Conservation (phyloP, 2,329 filamentous ascomycete species). For the Alternaria angustiovoidea region DNA sequence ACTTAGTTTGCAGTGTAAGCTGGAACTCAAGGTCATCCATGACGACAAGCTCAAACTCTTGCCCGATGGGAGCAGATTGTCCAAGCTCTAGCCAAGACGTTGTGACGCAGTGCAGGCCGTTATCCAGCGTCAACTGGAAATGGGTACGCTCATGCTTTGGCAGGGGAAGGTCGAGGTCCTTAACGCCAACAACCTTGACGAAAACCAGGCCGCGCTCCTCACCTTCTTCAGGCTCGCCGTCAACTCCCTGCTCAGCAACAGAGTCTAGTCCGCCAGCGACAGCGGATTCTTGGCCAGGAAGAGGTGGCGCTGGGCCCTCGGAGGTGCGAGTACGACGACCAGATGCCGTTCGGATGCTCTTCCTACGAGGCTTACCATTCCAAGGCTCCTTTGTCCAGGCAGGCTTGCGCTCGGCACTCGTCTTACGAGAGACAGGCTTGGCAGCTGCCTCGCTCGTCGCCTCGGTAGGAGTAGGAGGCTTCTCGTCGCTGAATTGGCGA, state of each 20-base stretch:
- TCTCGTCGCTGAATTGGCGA: constrained; percentile 67
- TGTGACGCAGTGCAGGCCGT: constrained; percentile 96
- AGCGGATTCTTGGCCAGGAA: constrained; percentile 89
- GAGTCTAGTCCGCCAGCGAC: constrained; percentile 68
- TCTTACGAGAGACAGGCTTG: constrained; percentile 77
- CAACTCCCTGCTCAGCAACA: constrained; percentile 73
- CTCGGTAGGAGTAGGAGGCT: constrained; percentile 60
- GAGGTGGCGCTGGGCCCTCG: constrained; percentile 74
- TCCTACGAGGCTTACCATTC: constrained; percentile 80
- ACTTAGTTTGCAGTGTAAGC: constrained; percentile 92
- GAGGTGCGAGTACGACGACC: constrained; percentile 66
- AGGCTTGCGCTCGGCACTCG: constrained; percentile 72
- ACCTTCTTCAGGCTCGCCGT: constrained; percentile 73
- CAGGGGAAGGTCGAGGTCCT: constrained; percentile 90
- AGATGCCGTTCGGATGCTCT: constrained; percentile 67
- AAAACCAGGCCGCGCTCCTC: constrained; percentile 91
- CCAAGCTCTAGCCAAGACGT: constrained; percentile 94
- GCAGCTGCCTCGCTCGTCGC: constrained; percentile 53
- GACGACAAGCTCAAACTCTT: constrained; percentile 97
- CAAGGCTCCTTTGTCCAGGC: constrained; percentile 98
- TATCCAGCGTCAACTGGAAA: constrained; percentile 97
- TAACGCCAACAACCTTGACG: constrained; percentile 98
- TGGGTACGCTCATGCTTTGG: constrained; percentile 88
- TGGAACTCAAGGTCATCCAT: constrained; percentile 99
- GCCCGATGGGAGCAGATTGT: constrained; percentile 90